Percentiles rank a stretch among this genome's conserved stretches.
Conservation (phyloP, 495 filamentous ascomycete species). For the Darksidea phi region DNA sequence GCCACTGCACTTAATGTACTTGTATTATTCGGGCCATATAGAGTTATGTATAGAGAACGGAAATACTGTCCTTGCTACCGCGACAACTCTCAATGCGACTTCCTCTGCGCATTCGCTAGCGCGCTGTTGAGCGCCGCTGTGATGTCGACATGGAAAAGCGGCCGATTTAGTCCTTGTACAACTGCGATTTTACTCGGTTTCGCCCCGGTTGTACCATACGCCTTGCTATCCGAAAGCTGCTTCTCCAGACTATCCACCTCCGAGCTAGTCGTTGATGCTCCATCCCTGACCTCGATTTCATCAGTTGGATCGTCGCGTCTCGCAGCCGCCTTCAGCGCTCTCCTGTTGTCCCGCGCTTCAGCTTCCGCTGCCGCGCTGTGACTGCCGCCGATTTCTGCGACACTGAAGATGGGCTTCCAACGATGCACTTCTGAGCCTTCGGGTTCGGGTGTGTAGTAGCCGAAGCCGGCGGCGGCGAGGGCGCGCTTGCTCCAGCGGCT, state of each 20-base stretch:
- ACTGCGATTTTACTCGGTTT: slow-evolving; percentile 54
- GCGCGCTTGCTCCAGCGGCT: slow-evolving; percentile 98
- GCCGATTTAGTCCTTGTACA: slow-evolving; percentile 81
- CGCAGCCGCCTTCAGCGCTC: slow-evolving; percentile 19
- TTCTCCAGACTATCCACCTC: slow-evolving; percentile 45
- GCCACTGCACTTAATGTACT: no score
- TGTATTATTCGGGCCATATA: no score
- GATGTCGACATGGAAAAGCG: slow-evolving; percentile 92
- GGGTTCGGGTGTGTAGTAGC: slow-evolving; percentile 66
- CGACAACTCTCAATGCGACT: slow-evolving; percentile 21
- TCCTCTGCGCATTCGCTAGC: slow-evolving; percentile 68
- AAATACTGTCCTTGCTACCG: background rate
- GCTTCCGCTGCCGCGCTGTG: slow-evolving; percentile 65
- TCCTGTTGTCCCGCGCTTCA: slow-evolving; percentile 44
- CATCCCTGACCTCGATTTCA: slow-evolving; percentile 36
- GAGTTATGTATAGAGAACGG: background rate
- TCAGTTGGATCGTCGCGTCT: slow-evolving; percentile 24
- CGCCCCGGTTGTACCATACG: slow-evolving; percentile 36
- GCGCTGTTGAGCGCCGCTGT: slow-evolving; percentile 90
- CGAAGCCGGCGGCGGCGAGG: slow-evolving; percentile 88
- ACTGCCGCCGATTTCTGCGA: slow-evolving; percentile 79
- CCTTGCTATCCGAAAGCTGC: slow-evolving; percentile 49
- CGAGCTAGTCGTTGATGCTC: slow-evolving; percentile 31
- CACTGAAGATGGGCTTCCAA: slow-evolving; percentile 96
- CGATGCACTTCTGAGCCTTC: slow-evolving; percentile 55